Evolutionary conservation across 1,284 basidiomycete species (phyloP).

Genomic region (Ceratobasidium sp.): DNA sequence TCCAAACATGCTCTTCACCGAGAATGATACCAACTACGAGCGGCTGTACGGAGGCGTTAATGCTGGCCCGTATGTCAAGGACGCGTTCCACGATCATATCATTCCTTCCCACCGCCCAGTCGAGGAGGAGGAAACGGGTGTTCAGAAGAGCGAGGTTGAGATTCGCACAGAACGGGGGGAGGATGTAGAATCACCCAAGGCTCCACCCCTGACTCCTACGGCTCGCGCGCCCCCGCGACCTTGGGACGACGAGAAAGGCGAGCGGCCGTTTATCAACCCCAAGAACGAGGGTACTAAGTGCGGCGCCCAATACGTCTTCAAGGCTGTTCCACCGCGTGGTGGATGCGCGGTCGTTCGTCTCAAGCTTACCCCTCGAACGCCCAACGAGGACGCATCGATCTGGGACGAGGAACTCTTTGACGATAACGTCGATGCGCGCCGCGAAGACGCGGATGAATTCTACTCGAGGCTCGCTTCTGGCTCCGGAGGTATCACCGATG

Average conservation of each 20-base stretch:
- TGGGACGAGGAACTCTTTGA: conserved; percentile 94
- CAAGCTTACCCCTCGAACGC: conserved; percentile 85
- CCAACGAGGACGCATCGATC: conserved; percentile 79
- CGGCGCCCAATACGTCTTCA: conserved; percentile 90
- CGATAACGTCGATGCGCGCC: conserved; percentile 85
- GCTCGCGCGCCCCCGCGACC: conserved; percentile 66
- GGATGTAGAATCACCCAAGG: conserved; percentile 40
- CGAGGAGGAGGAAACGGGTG: conserved; percentile 50
- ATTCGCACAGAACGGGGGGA: conserved; percentile 48
- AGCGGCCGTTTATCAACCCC: conserved; percentile 80
- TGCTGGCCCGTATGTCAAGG: conserved; percentile 86
- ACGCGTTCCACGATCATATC: conserved; percentile 99
- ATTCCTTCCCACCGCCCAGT: conserved; percentile 82
- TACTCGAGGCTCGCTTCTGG: conserved; percentile 84
- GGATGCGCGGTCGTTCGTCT: conserved; percentile 96
- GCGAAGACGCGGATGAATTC: conserved; percentile 95
- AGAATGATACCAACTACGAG: conserved; percentile 96
- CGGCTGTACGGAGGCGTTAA: conserved; percentile 91
- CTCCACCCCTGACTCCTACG: conserved; percentile 48
- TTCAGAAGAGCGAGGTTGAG: conserved; percentile 52
- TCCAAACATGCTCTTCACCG: conserved; percentile 89
- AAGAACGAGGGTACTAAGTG: conserved; percentile 90
- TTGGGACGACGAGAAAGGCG: conserved; percentile 52
- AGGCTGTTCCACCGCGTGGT: conserved; percentile 86
- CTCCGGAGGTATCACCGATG: conserved; percentile 77